Evolutionary conservation across 1,284 basidiomycete species (phyloP), one percentile per base, ranked within the genome.

Genomic region (Rhodofomes roseus): DNA sequence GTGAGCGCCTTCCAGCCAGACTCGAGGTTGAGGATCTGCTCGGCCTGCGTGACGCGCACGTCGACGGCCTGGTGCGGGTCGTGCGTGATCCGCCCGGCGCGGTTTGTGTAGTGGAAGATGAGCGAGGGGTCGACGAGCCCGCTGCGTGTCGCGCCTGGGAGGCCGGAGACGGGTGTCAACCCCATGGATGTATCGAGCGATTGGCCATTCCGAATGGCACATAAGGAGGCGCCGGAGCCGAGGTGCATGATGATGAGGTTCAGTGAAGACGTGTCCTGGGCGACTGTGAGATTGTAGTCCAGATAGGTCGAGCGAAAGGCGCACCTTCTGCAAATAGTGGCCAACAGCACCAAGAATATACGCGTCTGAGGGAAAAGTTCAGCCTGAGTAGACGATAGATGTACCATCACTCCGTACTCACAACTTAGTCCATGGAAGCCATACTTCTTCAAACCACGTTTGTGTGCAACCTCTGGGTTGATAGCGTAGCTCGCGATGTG

Each of bases 351-450:
- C 79, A 14, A 85, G 77, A 65, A 90, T 89, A 70, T 81, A 89
- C 1, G 83, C 74, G 62, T 88, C 87, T 88, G 61, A 58, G 29
- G 72, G 55, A 55, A 73, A 48, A 43, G 44, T 27, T 8, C 22
- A 43, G 48, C 41, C 41, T 61, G 31, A 39, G 8, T 22, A 40
- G 16, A 37, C 14, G 39, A 16, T 22, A 27, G n/a, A 16, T 25
- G 14, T 46, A 6, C 18, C 18, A 34, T 22, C 11, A 4, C n/a
- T n/a, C n/a, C 11, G 41, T 2, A 73, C 83, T 57, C 65, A 83
- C 87, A 90, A 63, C 86, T 88, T 41, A 88, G 76, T 4, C 93
- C 93, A 67, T 96, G 94, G 73, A 95, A 95, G 27, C 93, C 93
- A 69, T 95, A 95, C 73, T 93, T 94, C 68, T 85, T 85, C 48